Evolutionary conservation across 2,329 filamentous ascomycete species (phyloP).

Genomic region (Fusarium begoniae): DNA sequence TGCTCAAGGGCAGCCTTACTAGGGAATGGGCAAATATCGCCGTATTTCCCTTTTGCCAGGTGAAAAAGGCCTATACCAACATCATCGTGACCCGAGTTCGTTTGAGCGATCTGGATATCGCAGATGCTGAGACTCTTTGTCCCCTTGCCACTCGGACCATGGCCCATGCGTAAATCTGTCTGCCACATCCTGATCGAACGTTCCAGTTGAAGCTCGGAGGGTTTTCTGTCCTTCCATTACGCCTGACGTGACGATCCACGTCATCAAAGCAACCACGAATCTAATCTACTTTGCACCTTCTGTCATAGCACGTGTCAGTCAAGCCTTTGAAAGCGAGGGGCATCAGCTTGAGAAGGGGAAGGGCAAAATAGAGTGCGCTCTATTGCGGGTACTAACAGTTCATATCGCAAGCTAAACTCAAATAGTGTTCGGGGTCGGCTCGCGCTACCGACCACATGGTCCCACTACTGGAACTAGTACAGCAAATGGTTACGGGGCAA

Average conservation of each 20-base stretch:
- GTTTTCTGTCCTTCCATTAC: neutral
- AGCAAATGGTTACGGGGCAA: neutral
- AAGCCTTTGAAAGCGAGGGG: no score
- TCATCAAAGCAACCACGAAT: neutral
- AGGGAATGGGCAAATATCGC: fast-evolving
- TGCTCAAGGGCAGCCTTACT: no score
- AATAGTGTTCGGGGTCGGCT: neutral
- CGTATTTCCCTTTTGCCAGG: fast-evolving
- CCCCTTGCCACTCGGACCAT: neutral
- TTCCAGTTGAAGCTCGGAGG: neutral
- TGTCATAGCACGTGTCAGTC: neutral
- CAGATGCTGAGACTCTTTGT: neutral
- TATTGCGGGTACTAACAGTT: neutral
- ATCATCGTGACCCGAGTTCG: fast-evolving
- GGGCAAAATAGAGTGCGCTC: neutral
- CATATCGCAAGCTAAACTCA: constrained; percentile 2
- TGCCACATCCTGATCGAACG: neutral
- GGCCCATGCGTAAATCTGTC: neutral
- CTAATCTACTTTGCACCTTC: neutral
- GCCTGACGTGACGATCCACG: neutral
- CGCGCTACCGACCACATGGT: neutral
- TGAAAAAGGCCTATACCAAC: no score
- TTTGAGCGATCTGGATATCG: neutral
- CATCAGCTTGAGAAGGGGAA: neutral
- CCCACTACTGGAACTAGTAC: neutral